Evolutionary conservation across 352 stramenopile species (phyloP).

Genomic region (Phytophthora crassamura): DNA sequence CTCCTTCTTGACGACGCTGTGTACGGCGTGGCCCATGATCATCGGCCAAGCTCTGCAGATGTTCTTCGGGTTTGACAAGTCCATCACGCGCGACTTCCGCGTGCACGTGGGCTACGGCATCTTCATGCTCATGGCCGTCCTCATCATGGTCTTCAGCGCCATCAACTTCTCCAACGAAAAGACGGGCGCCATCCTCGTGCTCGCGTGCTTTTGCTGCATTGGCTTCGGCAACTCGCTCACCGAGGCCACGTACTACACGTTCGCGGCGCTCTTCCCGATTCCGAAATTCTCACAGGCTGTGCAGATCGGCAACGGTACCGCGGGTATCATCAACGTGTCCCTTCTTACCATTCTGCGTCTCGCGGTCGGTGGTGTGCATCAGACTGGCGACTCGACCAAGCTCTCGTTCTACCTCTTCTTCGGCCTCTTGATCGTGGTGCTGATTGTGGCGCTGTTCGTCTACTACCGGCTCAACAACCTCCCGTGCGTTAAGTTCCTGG

Average conservation of each 20-base stretch:
- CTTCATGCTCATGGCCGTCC: constrained; percentile 44
- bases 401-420: constrained; percentile 65
- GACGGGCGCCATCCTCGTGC: constrained; percentile 44
- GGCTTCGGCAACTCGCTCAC: constrained; percentile 56
- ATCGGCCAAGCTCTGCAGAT: constrained; percentile 52
- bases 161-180: constrained; percentile 43
- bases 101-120: constrained; percentile 50
- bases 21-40: constrained; percentile 55
- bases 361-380: constrained; percentile 40
- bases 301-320: constrained; percentile 54
- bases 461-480: constrained; percentile 42
- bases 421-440: constrained; percentile 46
- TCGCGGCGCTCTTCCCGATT: too few relatives aligned
- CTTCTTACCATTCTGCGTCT: constrained; percentile 51
- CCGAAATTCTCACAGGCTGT: constrained; percentile 65
- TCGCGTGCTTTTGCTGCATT: constrained; percentile 50
- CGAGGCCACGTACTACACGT: constrained; percentile 60
- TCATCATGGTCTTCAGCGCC: constrained; percentile 61
- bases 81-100: constrained; percentile 41
- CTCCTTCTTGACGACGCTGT: constrained; percentile 57
- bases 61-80: constrained; percentile 55
- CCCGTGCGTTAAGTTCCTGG: constrained; percentile 50
- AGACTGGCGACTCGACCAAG: constrained; percentile 31
- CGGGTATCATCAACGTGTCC: constrained; percentile 54
- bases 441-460: constrained; percentile 43